Conservation (phyloP, 73 alveolate species). For the Paramecium caudatum region DNA sequence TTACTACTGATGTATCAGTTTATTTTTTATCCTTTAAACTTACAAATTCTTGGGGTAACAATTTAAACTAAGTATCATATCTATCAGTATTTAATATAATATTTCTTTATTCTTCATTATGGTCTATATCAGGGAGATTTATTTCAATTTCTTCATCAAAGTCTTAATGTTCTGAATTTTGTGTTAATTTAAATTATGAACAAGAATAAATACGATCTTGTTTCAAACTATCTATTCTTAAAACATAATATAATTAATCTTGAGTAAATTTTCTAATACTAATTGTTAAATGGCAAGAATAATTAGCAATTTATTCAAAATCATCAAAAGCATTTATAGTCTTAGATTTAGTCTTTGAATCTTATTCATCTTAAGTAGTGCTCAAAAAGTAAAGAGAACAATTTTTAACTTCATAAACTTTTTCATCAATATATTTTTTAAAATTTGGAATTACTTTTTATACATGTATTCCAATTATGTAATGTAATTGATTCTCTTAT, state of each 20-base stretch:
- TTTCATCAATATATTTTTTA: slow-evolving; percentile 2
- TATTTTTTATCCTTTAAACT: background rate
- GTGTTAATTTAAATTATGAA: background rate
- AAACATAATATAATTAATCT: background rate
- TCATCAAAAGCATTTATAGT: slow-evolving; percentile 4
- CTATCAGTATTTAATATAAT: slow-evolving; percentile 23
- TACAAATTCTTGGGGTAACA: background rate
- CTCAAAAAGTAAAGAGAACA: background rate
- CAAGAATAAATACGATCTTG: background rate
- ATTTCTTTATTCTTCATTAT: background rate
- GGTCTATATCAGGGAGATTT: background rate
- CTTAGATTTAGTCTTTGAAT: slow-evolving; percentile 27
- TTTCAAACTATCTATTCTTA: background rate
- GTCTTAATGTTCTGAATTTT: slow-evolving; percentile 12
- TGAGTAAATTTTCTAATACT: background rate
- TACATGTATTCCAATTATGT: background rate
- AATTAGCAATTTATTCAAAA: background rate
- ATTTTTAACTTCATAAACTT: background rate
- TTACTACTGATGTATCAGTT: background rate
- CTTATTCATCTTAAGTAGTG: background rate
- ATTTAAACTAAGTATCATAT: background rate
- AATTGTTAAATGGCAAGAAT: background rate
- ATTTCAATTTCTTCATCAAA: slow-evolving; percentile 46
- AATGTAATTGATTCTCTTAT: background rate
- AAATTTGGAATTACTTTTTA: slow-evolving; percentile 20